A percentile compares a stretch with the other conserved stretches of the same genome.
These are phyloP conservation scores for Strobilomyces echinocephalus DNA, from an alignment of 768 basidiomycete species.

Conservation along the genomic window DNA sequence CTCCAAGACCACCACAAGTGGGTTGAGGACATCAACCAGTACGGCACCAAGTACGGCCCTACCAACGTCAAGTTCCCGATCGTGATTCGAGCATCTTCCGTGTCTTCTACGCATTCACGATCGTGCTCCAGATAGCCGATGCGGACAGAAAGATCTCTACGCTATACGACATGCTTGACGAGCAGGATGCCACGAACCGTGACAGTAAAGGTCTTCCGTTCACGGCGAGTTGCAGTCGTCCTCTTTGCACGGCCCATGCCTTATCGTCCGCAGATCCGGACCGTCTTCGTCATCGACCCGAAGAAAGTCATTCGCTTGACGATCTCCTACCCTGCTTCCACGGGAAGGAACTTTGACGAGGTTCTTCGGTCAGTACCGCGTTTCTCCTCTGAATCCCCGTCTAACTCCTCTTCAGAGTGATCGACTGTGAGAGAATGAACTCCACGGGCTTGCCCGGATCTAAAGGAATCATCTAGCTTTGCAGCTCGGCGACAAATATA, in stretches of 20 bases:
- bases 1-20: conserved; percentile 81
- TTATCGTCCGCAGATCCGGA: not conserved
- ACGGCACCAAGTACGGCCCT: conserved; percentile 62
- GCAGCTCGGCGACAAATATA: conserved; percentile 84
- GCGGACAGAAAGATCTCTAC: conserved; percentile 78
- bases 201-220: conserved; percentile 88
- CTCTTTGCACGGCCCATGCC: not conserved
- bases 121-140: conserved; percentile 74
- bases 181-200: conserved; percentile 88
- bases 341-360: conserved; percentile 89
- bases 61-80: conserved; percentile 90
- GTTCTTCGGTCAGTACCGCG: conserved; percentile 46
- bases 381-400: not conserved
- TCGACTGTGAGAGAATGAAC: conserved; percentile 57
- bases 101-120: conserved; percentile 9
- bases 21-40: conserved; percentile 85
- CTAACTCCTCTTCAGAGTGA: conserved; percentile 43
- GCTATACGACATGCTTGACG: conserved; percentile 94
- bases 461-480: conserved; percentile 48
- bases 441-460: conserved; percentile 29
- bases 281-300: conserved; percentile 90
- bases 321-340: conserved; percentile 89
- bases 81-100: conserved; percentile 34
- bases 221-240: conserved; percentile 50
- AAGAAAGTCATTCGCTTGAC: conserved; percentile 91